Evolutionary conservation across 306 rosid species (phyloP).

Genomic region (Cicer bijugum): DNA sequence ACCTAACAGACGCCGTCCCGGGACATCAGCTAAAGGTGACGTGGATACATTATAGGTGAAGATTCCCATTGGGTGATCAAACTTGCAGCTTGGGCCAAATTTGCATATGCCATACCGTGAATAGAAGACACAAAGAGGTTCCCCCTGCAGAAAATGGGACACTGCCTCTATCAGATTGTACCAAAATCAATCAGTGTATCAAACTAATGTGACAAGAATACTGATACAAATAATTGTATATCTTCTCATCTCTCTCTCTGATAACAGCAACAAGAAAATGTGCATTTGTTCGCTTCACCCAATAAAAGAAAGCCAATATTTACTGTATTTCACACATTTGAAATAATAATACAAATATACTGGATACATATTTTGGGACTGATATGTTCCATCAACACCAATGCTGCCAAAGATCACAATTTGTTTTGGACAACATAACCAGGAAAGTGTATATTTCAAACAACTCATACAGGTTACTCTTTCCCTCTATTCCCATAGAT

Average conservation of each 20-base stretch:
- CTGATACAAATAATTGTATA: conserved; percentile 17
- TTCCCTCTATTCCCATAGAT: conserved; percentile 18
- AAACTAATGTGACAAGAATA: conserved; percentile 22
- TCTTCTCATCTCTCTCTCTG: conserved; percentile 6
- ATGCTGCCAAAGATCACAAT: conserved; percentile 21
- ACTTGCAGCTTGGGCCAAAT: conserved; percentile 99
- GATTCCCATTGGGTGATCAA: conserved; percentile 95
- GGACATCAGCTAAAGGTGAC: conserved; percentile 66
- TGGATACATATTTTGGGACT: conserved; percentile 18
- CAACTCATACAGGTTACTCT: not conserved
- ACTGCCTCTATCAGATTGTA: conserved; percentile 45
- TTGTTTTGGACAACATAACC: conserved; percentile 27
- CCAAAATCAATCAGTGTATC: conserved; percentile 20
- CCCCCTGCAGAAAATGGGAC: conserved; percentile 67
- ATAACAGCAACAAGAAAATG: not conserved
- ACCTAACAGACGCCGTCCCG: conserved; percentile 73
- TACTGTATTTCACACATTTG: conserved; percentile 18
- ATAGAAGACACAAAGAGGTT: conserved; percentile 91
- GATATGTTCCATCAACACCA: conserved; percentile 33
- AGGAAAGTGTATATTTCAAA: conserved; percentile 8
- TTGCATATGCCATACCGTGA: conserved; percentile 98
- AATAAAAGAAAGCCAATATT: not conserved
- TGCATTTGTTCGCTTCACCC: conserved; percentile 19
- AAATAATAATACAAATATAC: conserved; percentile 17
- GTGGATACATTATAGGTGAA: conserved; percentile 71